phyloP scores from a whole-genome alignment of 345 rosid species.

The Linum lewisii region DNA sequence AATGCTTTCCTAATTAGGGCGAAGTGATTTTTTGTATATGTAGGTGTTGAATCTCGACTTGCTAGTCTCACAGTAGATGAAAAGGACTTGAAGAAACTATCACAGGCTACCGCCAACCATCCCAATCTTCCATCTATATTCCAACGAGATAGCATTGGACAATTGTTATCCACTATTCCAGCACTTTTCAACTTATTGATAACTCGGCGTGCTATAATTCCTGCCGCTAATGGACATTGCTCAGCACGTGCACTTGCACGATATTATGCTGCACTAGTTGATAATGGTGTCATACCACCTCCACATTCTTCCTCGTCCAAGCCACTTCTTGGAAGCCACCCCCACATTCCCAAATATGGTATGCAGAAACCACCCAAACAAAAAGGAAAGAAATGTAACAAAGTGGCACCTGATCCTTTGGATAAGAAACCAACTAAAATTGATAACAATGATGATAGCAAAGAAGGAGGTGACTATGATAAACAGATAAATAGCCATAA shows the following conservation, averaged over 20 bases:
- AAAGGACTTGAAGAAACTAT: slow-evolving; percentile 44
- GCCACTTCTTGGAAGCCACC: slow-evolving; percentile 84
- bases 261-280: slow-evolving; percentile 80
- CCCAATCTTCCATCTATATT: slow-evolving; percentile 64
- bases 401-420: slow-evolving; percentile 12
- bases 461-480: slow-evolving; percentile 19
- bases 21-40: neutral
- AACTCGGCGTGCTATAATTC: slow-evolving; percentile 79
- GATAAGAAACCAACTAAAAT: slow-evolving; percentile 25
- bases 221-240: slow-evolving; percentile 88
- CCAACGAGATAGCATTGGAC: slow-evolving; percentile 42
- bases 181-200: slow-evolving; percentile 68
- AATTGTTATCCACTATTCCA: slow-evolving; percentile 35
- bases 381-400: slow-evolving; percentile 29
- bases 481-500: slow-evolving; percentile 22
- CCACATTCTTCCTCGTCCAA: slow-evolving; percentile 54
- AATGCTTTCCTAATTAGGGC: neutral
- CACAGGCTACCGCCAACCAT: slow-evolving; percentile 24
- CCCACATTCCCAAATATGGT: slow-evolving; percentile 61
- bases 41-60: slow-evolving; percentile 95
- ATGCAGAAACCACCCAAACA: slow-evolving; percentile 19
- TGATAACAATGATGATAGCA: slow-evolving; percentile 14
- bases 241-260: slow-evolving; percentile 99
- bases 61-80: slow-evolving; percentile 58
- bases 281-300: slow-evolving; percentile 64